A percentile compares a stretch with the other conserved stretches of the same genome.
These are phyloP conservation scores for Takakia lepidozioides DNA, from an alignment of 225 moss, liverwort and hornwort species.

Conservation along the genomic window DNA sequence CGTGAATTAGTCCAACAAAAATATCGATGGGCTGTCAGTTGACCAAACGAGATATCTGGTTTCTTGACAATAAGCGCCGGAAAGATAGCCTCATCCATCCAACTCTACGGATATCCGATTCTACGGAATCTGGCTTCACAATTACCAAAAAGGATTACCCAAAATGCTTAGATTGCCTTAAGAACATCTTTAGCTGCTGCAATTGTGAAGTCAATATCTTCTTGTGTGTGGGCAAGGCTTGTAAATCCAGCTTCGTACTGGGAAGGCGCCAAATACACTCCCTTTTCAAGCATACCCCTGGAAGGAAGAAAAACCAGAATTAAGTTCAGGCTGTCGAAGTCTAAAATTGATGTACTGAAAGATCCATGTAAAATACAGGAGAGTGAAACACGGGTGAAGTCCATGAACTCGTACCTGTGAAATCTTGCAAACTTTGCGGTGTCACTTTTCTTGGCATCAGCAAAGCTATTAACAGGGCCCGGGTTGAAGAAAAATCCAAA, in stretches of 20 bases:
- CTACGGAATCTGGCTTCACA: no score
- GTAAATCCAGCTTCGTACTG: conserved; percentile 96
- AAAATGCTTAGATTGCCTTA: conserved; percentile 35
- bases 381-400: neutral
- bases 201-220: conserved; percentile 76
- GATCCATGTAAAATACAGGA: neutral
- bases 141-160: no score
- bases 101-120: no score
- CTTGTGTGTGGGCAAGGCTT: conserved; percentile 83
- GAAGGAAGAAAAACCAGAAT: neutral
- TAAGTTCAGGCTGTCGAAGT: neutral
- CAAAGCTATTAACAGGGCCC: conserved; percentile 78
- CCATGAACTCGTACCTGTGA: conserved; percentile 32
- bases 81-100: no score
- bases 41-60: no score
- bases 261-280: conserved; percentile 95
- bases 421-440: conserved; percentile 83
- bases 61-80: no score
- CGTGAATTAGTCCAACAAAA: no score
- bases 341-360: neutral
- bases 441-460: conserved; percentile 93
- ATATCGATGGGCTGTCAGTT: no score
- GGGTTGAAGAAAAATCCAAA: conserved; percentile 95
- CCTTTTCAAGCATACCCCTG: conserved; percentile 92
- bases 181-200: conserved; percentile 77